phyloP scores from a whole-genome alignment of 2,329 filamentous ascomycete species.

The Beauveria australis region DNA sequence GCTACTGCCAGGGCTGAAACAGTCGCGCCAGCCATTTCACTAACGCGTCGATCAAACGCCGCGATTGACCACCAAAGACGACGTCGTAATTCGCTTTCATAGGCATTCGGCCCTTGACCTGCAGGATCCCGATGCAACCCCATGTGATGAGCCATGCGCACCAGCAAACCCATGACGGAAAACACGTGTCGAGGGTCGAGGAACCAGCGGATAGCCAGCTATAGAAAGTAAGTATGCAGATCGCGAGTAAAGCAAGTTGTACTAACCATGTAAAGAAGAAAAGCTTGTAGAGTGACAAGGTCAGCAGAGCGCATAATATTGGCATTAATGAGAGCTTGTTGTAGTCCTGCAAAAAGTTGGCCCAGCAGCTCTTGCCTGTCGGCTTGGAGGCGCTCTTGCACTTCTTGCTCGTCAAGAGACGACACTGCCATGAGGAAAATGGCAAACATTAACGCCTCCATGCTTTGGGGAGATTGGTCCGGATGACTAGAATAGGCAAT shows the following conservation, averaged over 20 bases:
- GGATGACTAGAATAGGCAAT: constrained; percentile 52
- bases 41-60: constrained; percentile 59
- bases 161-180: constrained; percentile 52
- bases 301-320: constrained; percentile 60
- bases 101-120: constrained; percentile 43
- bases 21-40: constrained; percentile 55
- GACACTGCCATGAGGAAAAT: constrained; percentile 53
- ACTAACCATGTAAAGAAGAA: constrained; percentile 55
- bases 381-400: constrained; percentile 44
- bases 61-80: constrained; percentile 67
- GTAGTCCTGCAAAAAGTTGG: constrained; percentile 49
- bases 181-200: constrained; percentile 47
- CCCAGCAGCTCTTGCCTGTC: constrained; percentile 41
- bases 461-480: constrained; percentile 42
- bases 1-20: constrained; percentile 47
- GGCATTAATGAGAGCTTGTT: constrained; percentile 58
- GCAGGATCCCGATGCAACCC: constrained; percentile 58
- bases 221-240: constrained; percentile 6
- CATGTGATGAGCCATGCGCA: constrained; percentile 60
- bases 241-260: neutral
- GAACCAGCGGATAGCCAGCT: constrained; percentile 42
- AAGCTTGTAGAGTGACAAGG: constrained; percentile 57
- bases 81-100: constrained; percentile 62
- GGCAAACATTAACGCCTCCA: constrained; percentile 62
- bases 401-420: constrained; percentile 50